phyloP scores from a whole-genome alignment of 257 asterid genomes.

The Rhazya stricta region DNA sequence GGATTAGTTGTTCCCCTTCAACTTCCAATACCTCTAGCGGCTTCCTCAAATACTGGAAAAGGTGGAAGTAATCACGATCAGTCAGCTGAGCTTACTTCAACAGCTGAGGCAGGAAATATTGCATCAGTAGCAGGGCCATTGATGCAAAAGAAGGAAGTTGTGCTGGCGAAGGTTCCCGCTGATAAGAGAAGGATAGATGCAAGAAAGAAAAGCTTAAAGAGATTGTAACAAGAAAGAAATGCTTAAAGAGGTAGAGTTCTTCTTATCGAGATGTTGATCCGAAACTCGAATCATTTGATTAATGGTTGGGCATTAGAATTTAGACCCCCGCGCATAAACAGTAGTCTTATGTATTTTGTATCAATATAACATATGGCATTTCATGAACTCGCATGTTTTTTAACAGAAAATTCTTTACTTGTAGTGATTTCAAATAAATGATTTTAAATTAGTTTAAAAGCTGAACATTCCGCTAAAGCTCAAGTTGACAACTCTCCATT shows the following conservation, averaged over 20 bases:
- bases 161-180: slow-evolving; percentile 45
- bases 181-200: slow-evolving; percentile 94
- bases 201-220: slow-evolving; percentile 66
- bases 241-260: slow-evolving; percentile 68
- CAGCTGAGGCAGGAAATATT: slow-evolving; percentile 39
- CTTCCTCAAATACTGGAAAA: slow-evolving; percentile 35
- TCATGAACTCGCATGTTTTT: too few species aligned
- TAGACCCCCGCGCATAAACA: neutral
- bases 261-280: neutral
- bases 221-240: slow-evolving; percentile 50
- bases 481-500: too few species aligned
- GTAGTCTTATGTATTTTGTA: neutral
- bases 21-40: slow-evolving; percentile 50
- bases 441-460: too few species aligned
- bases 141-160: slow-evolving; percentile 59
- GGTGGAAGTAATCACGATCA: slow-evolving; percentile 53
- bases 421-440: too few species aligned
- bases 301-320: too few species aligned
- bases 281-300: neutral
- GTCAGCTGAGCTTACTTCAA: slow-evolving; percentile 27
- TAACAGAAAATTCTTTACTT: too few species aligned
- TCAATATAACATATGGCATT: neutral
- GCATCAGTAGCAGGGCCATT: slow-evolving; percentile 46
- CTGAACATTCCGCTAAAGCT: too few species aligned
- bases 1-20: slow-evolving; percentile 39